Evolutionary conservation across 1,284 basidiomycete genomes (phyloP).

Genomic region (Singerocomus rubriflavus): DNA sequence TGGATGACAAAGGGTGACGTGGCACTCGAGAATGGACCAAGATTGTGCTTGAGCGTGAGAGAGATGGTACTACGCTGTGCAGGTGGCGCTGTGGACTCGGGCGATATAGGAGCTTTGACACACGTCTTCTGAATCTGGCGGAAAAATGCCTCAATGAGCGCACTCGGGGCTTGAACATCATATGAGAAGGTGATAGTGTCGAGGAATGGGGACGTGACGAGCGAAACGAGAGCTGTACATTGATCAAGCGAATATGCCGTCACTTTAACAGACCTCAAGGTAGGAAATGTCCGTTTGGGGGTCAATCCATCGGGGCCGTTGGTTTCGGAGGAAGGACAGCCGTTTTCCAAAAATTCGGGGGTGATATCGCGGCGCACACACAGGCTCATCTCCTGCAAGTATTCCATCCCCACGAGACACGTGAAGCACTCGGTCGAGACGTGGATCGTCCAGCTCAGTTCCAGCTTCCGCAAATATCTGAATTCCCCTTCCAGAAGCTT

Average conservation of each 20-base stretch:
- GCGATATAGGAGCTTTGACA: background rate
- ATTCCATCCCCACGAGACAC: conserved; percentile 18
- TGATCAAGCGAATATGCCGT: conserved; percentile 25
- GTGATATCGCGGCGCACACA: conserved; percentile 15
- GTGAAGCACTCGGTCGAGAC: conserved; percentile 22
- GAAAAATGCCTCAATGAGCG: conserved; percentile 28
- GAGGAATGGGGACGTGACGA: conserved; percentile 23
- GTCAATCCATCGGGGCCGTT: background rate
- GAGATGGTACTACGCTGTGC: background rate
- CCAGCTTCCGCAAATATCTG: conserved; percentile 22
- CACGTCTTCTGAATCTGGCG: conserved; percentile 19
- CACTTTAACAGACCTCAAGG: conserved; percentile 24
- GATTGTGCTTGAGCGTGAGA: no score
- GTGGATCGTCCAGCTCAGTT: conserved; percentile 23
- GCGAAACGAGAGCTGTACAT: conserved; percentile 27
- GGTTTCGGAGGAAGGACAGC: background rate
- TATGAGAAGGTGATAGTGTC: conserved; percentile 26
- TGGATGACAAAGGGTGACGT: conserved; percentile 24
- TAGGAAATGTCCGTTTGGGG: conserved; percentile 16
- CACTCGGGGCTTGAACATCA: conserved; percentile 26
- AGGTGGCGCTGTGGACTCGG: background rate
- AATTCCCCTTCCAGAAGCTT: conserved; percentile 20
- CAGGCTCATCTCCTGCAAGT: conserved; percentile 24
- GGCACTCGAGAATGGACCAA: no score
- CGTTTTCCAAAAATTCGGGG: no score